Evolutionary conservation across 129 eudicot genomes (phyloP).

Genomic region (Smallanthus sonchifolius): DNA sequence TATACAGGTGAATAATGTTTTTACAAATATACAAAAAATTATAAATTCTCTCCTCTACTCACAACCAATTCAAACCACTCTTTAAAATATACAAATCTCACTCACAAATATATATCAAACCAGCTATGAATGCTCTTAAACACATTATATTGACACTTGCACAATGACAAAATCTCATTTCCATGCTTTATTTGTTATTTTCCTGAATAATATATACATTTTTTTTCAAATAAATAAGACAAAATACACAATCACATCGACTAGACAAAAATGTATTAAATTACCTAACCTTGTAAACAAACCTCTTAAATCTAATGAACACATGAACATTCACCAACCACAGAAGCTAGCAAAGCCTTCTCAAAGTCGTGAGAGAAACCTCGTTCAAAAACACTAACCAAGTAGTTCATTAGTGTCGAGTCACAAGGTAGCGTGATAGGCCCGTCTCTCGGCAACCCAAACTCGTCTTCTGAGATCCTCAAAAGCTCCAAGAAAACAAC

Average conservation of each 20-base stretch:
- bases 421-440: conserved; percentile 46
- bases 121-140: no score
- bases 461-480: conserved; percentile 54
- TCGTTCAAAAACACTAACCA: conserved; percentile 24
- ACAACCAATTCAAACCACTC: no score
- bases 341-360: conserved; percentile 20
- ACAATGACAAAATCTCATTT: not conserved
- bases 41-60: no score
- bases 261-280: not conserved
- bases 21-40: no score
- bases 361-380: conserved; percentile 26
- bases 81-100: no score
- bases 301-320: not conserved
- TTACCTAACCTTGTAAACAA: not conserved
- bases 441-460: conserved; percentile 37
- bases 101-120: no score
- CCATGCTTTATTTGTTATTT: not conserved
- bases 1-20: no score
- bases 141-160: not conserved
- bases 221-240: not conserved
- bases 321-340: conserved; percentile 14
- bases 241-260: not conserved
- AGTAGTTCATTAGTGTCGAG: conserved; percentile 31
- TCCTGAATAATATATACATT: not conserved
- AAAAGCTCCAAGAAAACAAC: conserved; percentile 55